Conservation (phyloP, 768 basidiomycete species). For the Hemileccinum impolitum region DNA sequence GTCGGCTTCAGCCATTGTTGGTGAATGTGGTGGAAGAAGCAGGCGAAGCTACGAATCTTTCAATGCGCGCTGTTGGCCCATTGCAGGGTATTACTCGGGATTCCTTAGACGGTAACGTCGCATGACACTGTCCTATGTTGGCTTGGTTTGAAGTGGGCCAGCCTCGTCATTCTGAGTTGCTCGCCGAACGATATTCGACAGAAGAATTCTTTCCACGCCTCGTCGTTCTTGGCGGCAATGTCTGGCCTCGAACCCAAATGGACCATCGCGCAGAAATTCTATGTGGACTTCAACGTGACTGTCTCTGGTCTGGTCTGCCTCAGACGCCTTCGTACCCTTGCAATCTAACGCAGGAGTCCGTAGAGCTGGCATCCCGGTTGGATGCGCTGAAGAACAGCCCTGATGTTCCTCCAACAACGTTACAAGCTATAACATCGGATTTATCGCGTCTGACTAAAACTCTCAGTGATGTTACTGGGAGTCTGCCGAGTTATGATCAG, state of each 20-base stretch:
- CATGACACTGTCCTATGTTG: too few relatives aligned
- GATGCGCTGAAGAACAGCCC: slow-evolving; percentile 34
- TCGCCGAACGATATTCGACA: too few relatives aligned
- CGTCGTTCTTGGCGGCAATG: slow-evolving; percentile 8
- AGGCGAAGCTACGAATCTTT: neutral
- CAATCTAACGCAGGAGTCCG: slow-evolving; percentile 15
- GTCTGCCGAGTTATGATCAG: slow-evolving; percentile 71
- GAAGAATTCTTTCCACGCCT: too few relatives aligned
- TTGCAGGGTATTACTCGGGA: too few relatives aligned
- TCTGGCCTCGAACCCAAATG: slow-evolving; percentile 21
- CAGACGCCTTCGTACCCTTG: neutral
- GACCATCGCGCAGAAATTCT: slow-evolving; percentile 31
- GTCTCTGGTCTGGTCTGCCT: slow-evolving; percentile 22
- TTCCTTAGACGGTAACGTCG: too few relatives aligned
- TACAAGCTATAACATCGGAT: slow-evolving; percentile 46
- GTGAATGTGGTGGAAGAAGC: neutral
- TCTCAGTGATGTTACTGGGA: slow-evolving; percentile 60
- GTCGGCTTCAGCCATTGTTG: slow-evolving; percentile 18
- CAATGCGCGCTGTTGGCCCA: too few relatives aligned
- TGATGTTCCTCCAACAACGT: slow-evolving; percentile 29
- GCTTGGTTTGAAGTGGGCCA: too few relatives aligned
- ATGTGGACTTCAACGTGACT: slow-evolving; percentile 19
- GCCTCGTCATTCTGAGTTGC: neutral
- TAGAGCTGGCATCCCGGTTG: slow-evolving; percentile 51
- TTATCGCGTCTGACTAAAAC: slow-evolving; percentile 59